Percentiles rank a stretch among this genome's conserved stretches.
These are phyloP conservation scores for Colletotrichum aenigma DNA, from an alignment of 2,329 filamentous ascomycete genomes.

Conservation along the genomic window DNA sequence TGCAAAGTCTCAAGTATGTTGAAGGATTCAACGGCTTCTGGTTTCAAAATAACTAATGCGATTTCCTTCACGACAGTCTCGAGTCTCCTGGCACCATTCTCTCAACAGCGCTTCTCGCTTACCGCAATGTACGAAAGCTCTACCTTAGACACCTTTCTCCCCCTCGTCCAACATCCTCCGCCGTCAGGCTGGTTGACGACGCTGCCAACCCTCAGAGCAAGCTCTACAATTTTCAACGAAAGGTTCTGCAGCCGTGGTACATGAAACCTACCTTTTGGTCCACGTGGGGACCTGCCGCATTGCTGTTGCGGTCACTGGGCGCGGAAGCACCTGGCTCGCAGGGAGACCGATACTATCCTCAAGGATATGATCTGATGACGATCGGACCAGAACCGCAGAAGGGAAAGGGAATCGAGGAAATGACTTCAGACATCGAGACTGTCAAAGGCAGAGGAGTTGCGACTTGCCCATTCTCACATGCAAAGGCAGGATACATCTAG, in stretches of 20 bases:
- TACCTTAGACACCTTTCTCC: constrained; percentile 51
- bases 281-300: constrained; percentile 50
- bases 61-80: background rate
- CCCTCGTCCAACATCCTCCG: constrained; percentile 48
- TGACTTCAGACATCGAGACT: background rate
- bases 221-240: constrained; percentile 43
- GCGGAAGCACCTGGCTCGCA: constrained; percentile 51
- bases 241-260: constrained; percentile 57
- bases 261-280: constrained; percentile 52
- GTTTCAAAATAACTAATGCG: background rate
- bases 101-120: constrained; percentile 33
- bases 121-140: constrained; percentile 47
- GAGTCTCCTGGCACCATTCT: background rate
- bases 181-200: constrained; percentile 34
- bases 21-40: background rate
- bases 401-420: constrained; percentile 23
- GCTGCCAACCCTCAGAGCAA: constrained; percentile 44
- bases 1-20: constrained; percentile 12
- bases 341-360: constrained; percentile 47
- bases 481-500: background rate
- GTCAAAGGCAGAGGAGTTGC: background rate
- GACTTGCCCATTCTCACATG: constrained; percentile 4
- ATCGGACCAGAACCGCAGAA: constrained; percentile 25
- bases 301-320: constrained; percentile 47
- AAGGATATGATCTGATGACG: constrained; percentile 46